Evolutionary conservation across 1,284 basidiomycete genomes (phyloP).

Genomic region (Pseudozyma flocculosa): DNA sequence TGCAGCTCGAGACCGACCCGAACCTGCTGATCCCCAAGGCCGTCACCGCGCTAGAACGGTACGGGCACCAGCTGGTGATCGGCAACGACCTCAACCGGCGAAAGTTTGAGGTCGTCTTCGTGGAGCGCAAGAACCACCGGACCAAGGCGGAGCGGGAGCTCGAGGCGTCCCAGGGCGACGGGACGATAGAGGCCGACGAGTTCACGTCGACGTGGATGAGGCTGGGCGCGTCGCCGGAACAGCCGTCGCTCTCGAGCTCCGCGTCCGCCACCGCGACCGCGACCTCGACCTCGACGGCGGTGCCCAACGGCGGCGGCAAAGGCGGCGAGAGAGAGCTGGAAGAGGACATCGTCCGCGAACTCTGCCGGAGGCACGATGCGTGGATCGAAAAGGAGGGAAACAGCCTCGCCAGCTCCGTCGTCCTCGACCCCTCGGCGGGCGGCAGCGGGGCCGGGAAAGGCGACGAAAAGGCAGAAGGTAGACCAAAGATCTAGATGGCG

Average conservation of each 20-base stretch:
- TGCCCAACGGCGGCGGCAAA: conserved; percentile 33
- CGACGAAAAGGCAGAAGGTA: no score
- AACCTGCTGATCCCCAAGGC: conserved; percentile 86
- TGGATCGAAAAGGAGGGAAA: conserved; percentile 64
- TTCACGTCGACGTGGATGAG: conserved; percentile 74
- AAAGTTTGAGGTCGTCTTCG: conserved; percentile 89
- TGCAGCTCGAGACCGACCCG: conserved; percentile 87
- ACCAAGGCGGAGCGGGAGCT: background rate
- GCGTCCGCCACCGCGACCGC: no score
- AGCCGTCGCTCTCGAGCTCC: no score
- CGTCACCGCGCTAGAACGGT: conserved; percentile 78
- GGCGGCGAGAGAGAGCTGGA: conserved; percentile 70
- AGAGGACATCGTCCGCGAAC: conserved; percentile 78
- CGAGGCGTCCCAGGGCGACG: conserved; percentile 6
- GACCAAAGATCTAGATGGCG: no score
- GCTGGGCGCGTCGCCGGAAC: conserved; percentile 60
- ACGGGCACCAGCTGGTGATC: conserved; percentile 95
- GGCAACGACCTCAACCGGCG: conserved; percentile 87
- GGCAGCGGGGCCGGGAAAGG: no score
- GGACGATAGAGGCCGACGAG: conserved; percentile 25
- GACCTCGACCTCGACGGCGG: no score
- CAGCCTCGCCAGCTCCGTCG: background rate
- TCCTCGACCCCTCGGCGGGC: no score
- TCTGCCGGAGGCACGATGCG: conserved; percentile 70
- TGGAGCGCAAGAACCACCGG: conserved; percentile 59